phyloP scores from a whole-genome alignment of 2,329 filamentous ascomycete genomes.

The Alternaria sp. region DNA sequence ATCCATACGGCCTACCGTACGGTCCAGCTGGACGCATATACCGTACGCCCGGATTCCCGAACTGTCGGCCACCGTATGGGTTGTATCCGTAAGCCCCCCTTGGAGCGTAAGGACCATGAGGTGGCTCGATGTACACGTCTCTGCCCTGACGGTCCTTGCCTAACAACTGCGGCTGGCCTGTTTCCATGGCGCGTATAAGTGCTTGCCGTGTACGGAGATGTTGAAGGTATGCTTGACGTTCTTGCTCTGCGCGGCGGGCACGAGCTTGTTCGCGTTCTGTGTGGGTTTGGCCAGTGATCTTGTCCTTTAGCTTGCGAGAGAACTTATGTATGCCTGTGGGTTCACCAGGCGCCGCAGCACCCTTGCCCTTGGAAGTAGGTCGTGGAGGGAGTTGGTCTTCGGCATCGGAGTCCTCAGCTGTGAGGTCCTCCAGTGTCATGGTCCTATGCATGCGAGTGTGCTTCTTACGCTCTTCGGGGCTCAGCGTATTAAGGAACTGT shows the following conservation, averaged over 20 bases:
- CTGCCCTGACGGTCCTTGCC: slow-evolving; percentile 62
- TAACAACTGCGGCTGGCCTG: slow-evolving; percentile 64
- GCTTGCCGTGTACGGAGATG: slow-evolving; percentile 61
- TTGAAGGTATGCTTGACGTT: slow-evolving; percentile 61
- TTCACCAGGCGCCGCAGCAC: slow-evolving; percentile 13
- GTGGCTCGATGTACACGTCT: slow-evolving; percentile 67
- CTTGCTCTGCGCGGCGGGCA: slow-evolving; percentile 57
- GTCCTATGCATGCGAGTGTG: slow-evolving; percentile 52
- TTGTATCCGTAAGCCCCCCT: slow-evolving; percentile 54
- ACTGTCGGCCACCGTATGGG: slow-evolving; percentile 57
- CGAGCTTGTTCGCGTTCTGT: slow-evolving; percentile 61
- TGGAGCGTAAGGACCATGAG: slow-evolving; percentile 45
- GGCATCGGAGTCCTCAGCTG: slow-evolving; percentile 52
- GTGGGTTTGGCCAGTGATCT: slow-evolving; percentile 65
- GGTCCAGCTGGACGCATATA: slow-evolving; percentile 59
- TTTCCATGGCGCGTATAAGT: slow-evolving; percentile 61
- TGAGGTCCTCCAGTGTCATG: slow-evolving; percentile 55
- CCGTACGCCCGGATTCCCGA: slow-evolving; percentile 58
- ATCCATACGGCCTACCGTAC: slow-evolving; percentile 54
- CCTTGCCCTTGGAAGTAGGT: slow-evolving; percentile 15
- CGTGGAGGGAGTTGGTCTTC: slow-evolving; percentile 32
- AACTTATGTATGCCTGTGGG: slow-evolving; percentile 55
- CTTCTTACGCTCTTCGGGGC: slow-evolving; percentile 59
- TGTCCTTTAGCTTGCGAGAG: slow-evolving; percentile 67
- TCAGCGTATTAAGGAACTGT: slow-evolving; percentile 59